Evolutionary conservation across 345 rosid genomes (phyloP), one percentile per base, ranked within the genome.

Genomic region (Cardamine chenopodiifolia): DNA sequence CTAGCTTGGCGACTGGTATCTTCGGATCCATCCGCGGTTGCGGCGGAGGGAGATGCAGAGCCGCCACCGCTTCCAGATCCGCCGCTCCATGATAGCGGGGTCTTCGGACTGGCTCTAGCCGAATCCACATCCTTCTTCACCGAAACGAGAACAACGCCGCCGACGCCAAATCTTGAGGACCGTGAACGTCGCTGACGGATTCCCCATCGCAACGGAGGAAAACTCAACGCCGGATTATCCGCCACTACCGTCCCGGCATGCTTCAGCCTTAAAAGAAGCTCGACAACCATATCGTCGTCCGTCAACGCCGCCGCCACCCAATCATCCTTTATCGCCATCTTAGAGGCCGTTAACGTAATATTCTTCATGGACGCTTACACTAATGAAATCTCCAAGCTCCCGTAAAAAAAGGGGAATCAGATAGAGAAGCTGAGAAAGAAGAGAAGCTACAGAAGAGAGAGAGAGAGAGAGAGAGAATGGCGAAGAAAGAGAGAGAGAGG

Each of bases 221-320:
- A 80, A 35, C 68, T 45, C 34, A 65, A 54, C 31, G 62, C n/a
- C 18, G 73, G 20, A 17, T 66, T 56, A 28, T 81, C 70, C 13
- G 76, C 71, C 65, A 77, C 82, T 40, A 9, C 29, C 15, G 73
- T 71, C 1, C 53, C 72, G 13, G 83, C 75, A 40, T 80, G 84
- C 58, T 83, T 90, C 5, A 90, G 74, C 44, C 89, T 77, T 10
- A 88, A 12, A 15, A 92, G 84, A 15, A 92, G 83, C 86, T 92
- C 88, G 7, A 70, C 96, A 20, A 88, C 97, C 59, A 90, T 75
- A 17, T 48, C 70, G 80, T 85, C 88, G 47, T 90, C 88, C 4
- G 79, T 80, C 88, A 92, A 87, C 66, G 97, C 97, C 32, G 89
- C 79, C 39, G 45, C 75, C 35, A 92, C 84, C 97, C 97, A 92